These are phyloP conservation scores for Quaeritorhiza haematococci DNA, from an alignment of 371 early-diverging fungal genomes.

Conservation along the genomic window DNA sequence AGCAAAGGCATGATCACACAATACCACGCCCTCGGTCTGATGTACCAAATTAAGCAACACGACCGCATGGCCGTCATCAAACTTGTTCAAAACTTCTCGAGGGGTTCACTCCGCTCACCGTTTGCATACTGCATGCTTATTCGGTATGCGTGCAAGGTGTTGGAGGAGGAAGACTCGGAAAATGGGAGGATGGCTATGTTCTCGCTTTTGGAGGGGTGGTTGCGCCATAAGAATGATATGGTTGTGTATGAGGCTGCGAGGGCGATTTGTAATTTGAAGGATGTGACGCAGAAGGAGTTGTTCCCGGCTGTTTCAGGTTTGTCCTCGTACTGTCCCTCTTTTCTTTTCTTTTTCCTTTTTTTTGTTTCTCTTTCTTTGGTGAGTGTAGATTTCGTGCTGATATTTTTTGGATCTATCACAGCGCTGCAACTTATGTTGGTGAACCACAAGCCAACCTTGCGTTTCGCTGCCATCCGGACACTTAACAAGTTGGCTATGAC, in stretches of 20 bases:
- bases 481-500: constrained; percentile 85
- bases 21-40: constrained; percentile 93
- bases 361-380: constrained; percentile 2
- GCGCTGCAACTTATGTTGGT: constrained; percentile 88
- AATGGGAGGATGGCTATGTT: constrained; percentile 52
- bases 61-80: constrained; percentile 97
- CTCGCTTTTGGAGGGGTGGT: constrained; percentile 81
- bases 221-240: constrained; percentile 93
- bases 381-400: neutral
- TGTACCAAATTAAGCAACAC: constrained; percentile 91
- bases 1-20: constrained; percentile 80
- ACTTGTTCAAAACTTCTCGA: constrained; percentile 82
- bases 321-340: neutral
- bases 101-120: constrained; percentile 67
- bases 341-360: neutral
- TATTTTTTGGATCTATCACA: constrained; percentile 10
- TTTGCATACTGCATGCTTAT: constrained; percentile 90
- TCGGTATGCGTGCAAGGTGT: constrained; percentile 87
- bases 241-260: constrained; percentile 96
- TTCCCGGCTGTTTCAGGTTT: constrained; percentile 83
- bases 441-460: constrained; percentile 85
- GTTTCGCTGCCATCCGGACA: constrained; percentile 95
- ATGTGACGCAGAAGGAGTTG: constrained; percentile 77
- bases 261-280: constrained; percentile 85
- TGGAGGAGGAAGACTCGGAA: constrained; percentile 70